Conservation (phyloP, 2,329 filamentous ascomycete genomes). For the Proliferodiscus dingleyae region DNA sequence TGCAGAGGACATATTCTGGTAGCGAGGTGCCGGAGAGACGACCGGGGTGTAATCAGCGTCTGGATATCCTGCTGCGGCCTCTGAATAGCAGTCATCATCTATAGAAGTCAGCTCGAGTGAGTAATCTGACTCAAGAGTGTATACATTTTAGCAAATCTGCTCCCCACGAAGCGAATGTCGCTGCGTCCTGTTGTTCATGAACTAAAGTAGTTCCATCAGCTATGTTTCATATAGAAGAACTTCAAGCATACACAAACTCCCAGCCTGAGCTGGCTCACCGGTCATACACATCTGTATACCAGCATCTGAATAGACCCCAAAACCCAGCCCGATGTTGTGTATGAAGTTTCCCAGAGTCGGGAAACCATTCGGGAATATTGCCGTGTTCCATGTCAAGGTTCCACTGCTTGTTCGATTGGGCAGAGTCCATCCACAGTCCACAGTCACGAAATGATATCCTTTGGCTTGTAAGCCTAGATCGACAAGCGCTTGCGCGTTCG, state of each 20-base stretch:
- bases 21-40: slow-evolving; percentile 31
- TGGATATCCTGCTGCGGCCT: slow-evolving; percentile 32
- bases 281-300: slow-evolving; percentile 31
- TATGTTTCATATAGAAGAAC: slow-evolving; percentile 5
- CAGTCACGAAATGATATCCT: slow-evolving; percentile 46
- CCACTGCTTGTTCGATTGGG: slow-evolving; percentile 31
- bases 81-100: slow-evolving; percentile 35
- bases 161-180: slow-evolving; percentile 28
- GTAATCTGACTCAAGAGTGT: slow-evolving; percentile 9
- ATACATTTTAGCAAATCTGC: slow-evolving; percentile 41
- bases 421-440: slow-evolving; percentile 47
- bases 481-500: slow-evolving; percentile 43
- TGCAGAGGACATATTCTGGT: slow-evolving; percentile 34
- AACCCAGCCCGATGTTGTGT: slow-evolving; percentile 36
- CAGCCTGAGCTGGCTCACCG: slow-evolving; percentile 21
- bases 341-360: slow-evolving; percentile 38
- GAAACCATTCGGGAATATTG: slow-evolving; percentile 39
- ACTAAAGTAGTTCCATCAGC: slow-evolving; percentile 7
- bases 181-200: slow-evolving; percentile 23
- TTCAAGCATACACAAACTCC: slow-evolving; percentile 25
- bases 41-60: slow-evolving; percentile 32
- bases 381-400: slow-evolving; percentile 38
- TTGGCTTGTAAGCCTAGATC: slow-evolving; percentile 38
- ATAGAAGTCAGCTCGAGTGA: slow-evolving; percentile 1
- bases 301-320: slow-evolving; percentile 40